Evolutionary conservation across 208 protist species (phyloP).

Genomic region (Trypanosoma boissoni): DNA sequence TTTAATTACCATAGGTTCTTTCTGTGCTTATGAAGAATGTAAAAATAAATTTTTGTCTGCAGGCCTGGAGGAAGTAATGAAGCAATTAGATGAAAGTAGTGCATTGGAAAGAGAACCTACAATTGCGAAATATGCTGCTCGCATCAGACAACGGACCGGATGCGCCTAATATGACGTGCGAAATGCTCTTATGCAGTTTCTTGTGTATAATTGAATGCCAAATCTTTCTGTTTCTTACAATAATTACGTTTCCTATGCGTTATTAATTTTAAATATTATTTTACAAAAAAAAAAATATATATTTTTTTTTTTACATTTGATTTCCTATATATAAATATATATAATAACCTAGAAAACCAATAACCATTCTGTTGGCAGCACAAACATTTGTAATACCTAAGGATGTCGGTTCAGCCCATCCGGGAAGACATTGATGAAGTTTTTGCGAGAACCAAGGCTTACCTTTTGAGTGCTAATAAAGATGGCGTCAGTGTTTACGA

Average conservation of each 20-base stretch:
- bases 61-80: slow-evolving; percentile 52
- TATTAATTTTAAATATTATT: no score
- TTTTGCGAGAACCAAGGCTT: slow-evolving; percentile 85
- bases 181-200: no score
- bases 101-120: slow-evolving; percentile 42
- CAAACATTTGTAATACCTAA: not conserved
- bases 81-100: slow-evolving; percentile 46
- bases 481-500: slow-evolving; percentile 91
- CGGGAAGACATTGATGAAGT: slow-evolving; percentile 48
- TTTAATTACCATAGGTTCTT: slow-evolving; percentile 89
- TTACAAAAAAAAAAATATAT: slow-evolving; percentile 9
- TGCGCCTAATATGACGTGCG: slow-evolving; percentile 1
- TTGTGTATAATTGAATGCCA: no score
- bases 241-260: no score
- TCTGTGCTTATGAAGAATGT: slow-evolving; percentile 87
- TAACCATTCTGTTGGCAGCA: not conserved
- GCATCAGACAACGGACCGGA: slow-evolving; percentile 41
- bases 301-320: slow-evolving; percentile 2
- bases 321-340: not conserved
- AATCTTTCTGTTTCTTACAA: no score
- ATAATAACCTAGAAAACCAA: slow-evolving; percentile 5
- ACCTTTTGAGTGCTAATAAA: slow-evolving; percentile 83
- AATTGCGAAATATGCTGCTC: slow-evolving; percentile 67
- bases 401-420: slow-evolving; percentile 28
- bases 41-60: slow-evolving; percentile 49